Base-by-base conservation (phyloP, 1,139 yeast genomes). In the Taphrina communis region DNA sequence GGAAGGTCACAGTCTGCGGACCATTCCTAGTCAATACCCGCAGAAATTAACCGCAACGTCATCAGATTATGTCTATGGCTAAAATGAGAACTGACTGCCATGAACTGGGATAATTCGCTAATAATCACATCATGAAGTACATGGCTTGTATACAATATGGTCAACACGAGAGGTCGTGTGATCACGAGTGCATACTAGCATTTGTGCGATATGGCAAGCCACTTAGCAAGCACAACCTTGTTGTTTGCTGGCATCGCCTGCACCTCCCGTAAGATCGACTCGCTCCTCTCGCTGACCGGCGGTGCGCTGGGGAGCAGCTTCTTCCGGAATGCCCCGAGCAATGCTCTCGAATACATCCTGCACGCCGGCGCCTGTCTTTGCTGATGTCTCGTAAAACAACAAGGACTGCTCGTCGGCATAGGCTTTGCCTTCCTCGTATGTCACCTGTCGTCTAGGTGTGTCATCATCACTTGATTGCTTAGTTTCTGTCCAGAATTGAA, bases 321-420 rank as follows among this genome's bases (percentile, higher is more conserved):
- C 68, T 42, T 65, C 68, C 17, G 68, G 68, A 21, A 66, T 66
- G 17, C 58, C 60, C 9, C 62, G 42, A 17, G 97, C 99, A 73
- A 94, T 90, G 11, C 92, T 95, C 76, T 91, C 82, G 77, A 94
- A 94, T 65, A 93, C 97, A 72, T 93, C 97, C 75, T 89, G 91
- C 52, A 94, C 97, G 75, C 93, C 92, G 75, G 85, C 83, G n/a
- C 96, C 89, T 2, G 96, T 87, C 81, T 94, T 94, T 39, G 99
- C 99, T 77, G 96, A 88, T 14, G 98, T 92, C 80, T 94, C 99
- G 77, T 90, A 94, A 77, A 94, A 94, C 73, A 94, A 80, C 70
- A 94, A 82, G 0, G 91, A 93, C 79, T 92, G 97, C 75, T 92
- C 97, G 60, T 86, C 85, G 1, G 92, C 91, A 72, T 93, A 82